Evolutionary conservation across 2,329 filamentous ascomycete species (phyloP).

Genomic region (Thielaviopsis cerberus): DNA sequence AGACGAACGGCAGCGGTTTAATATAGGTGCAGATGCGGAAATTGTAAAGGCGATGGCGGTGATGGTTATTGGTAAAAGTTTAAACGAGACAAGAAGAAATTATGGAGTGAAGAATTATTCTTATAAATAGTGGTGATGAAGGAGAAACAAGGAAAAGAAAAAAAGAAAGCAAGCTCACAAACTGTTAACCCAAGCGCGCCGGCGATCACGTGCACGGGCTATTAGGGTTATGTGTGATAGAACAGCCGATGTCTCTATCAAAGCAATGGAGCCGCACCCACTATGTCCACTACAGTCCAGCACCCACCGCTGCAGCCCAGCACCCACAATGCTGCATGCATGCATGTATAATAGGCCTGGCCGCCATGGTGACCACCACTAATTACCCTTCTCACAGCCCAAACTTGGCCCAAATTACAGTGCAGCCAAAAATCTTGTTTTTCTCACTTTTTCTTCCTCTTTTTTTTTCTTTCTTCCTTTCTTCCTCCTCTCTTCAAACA

Average conservation of each 20-base stretch:
- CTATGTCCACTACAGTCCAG: no score
- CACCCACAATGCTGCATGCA: no score
- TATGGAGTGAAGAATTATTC: no score
- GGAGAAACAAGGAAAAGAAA: neutral
- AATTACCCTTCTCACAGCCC: no score
- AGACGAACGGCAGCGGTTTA: neutral
- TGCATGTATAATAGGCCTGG: no score
- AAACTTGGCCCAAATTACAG: no score
- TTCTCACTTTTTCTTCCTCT: neutral
- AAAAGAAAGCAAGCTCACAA: neutral
- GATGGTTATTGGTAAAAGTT: neutral
- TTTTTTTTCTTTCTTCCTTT: neutral
- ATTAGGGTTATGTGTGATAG: no score
- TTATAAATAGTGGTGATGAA: neutral
- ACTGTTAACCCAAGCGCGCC: no score
- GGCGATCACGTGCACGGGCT: no score
- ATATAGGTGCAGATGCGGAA: neutral
- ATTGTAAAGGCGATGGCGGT: neutral
- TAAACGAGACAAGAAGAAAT: neutral
- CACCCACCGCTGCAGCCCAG: no score
- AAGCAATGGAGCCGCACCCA: no score
- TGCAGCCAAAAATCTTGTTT: neutral
- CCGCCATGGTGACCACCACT: neutral
- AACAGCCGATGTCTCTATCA: no score
- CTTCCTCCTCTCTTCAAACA: neutral